Evolutionary conservation across 768 basidiomycete species (phyloP).

Genomic region (Porphyrellus cyaneotinctus): DNA sequence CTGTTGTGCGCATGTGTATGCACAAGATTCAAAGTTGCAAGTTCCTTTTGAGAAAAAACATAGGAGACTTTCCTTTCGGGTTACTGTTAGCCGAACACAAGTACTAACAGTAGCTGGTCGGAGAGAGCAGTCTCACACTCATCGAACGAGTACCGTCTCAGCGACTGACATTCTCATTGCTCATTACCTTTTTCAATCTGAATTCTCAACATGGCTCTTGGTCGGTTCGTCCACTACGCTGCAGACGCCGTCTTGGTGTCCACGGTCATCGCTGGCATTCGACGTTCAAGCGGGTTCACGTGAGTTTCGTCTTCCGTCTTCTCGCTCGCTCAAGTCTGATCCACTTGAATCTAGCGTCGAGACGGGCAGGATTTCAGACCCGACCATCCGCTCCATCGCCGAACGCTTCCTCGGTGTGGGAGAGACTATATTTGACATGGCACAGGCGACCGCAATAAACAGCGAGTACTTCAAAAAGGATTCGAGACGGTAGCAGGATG

Average conservation of each 20-base stretch:
- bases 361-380: slow-evolving; percentile 67
- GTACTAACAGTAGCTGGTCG: neutral
- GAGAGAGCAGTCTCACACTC: neutral
- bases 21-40: too few species aligned
- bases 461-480: slow-evolving; percentile 76
- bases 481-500: slow-evolving; percentile 29
- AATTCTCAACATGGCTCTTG: slow-evolving; percentile 51
- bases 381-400: slow-evolving; percentile 68
- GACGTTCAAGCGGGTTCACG: slow-evolving; percentile 86
- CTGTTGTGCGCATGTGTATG: slow-evolving; percentile 23
- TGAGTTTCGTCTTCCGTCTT: slow-evolving; percentile 42
- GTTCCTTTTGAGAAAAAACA: too few species aligned
- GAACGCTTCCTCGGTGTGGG: slow-evolving; percentile 84
- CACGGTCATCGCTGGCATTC: slow-evolving; percentile 87
- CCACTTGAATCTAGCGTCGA: slow-evolving; percentile 49
- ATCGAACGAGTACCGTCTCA: neutral
- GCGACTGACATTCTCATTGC: slow-evolving; percentile 1
- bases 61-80: slow-evolving; percentile 21
- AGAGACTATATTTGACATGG: slow-evolving; percentile 84
- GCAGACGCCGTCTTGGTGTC: slow-evolving; percentile 83
- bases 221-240: slow-evolving; percentile 76
- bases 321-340: neutral
- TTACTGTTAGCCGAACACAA: slow-evolving; percentile 1
- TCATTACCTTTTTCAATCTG: neutral
- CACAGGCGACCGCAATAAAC: slow-evolving; percentile 82